phyloP scores from a whole-genome alignment of 257 asterid species.

The Nyctanthes arbortristis region DNA sequence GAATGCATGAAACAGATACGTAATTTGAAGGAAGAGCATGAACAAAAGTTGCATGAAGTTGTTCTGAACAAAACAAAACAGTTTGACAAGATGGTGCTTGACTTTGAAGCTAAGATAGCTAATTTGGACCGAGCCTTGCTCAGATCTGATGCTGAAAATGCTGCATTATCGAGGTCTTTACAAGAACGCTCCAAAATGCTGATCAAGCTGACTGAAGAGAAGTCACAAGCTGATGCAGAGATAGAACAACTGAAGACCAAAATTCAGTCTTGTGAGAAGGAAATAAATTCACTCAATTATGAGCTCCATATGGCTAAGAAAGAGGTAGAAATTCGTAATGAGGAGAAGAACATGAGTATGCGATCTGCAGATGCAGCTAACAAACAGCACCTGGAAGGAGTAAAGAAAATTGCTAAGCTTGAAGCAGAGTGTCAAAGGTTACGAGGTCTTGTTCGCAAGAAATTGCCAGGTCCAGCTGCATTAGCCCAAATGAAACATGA shows the following conservation, averaged over 20 bases:
- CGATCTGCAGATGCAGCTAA: constrained; percentile 92
- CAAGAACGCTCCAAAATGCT: constrained; percentile 92
- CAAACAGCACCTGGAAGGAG: constrained; percentile 92
- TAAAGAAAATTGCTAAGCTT: constrained; percentile 83
- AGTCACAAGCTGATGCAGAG: constrained; percentile 76
- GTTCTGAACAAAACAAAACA: constrained; percentile 62
- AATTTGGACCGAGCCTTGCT: constrained; percentile 72
- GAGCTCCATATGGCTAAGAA: constrained; percentile 77
- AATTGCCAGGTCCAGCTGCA: constrained; percentile 97
- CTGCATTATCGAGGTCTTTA: constrained; percentile 79
- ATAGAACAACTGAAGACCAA: constrained; percentile 64
- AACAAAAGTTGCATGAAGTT: constrained; percentile 68
- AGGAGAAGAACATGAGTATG: constrained; percentile 89
- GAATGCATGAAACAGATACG: constrained; percentile 95
- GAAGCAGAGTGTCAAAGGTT: constrained; percentile 97
- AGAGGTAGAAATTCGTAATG: constrained; percentile 89
- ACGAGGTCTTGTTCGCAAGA: constrained; percentile 92
- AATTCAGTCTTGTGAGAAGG: constrained; percentile 69
- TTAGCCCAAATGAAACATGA: constrained; percentile 97
- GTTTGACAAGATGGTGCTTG: constrained; percentile 73
- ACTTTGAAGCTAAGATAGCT: constrained; percentile 64
- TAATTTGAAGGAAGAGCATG: constrained; percentile 85
- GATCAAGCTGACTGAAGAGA: constrained; percentile 74
- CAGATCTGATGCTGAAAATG: constrained; percentile 81
- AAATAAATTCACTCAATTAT: constrained; percentile 73